phyloP scores from a whole-genome alignment of 352 stramenopile species.

The Phytophthora pluvialis region DNA sequence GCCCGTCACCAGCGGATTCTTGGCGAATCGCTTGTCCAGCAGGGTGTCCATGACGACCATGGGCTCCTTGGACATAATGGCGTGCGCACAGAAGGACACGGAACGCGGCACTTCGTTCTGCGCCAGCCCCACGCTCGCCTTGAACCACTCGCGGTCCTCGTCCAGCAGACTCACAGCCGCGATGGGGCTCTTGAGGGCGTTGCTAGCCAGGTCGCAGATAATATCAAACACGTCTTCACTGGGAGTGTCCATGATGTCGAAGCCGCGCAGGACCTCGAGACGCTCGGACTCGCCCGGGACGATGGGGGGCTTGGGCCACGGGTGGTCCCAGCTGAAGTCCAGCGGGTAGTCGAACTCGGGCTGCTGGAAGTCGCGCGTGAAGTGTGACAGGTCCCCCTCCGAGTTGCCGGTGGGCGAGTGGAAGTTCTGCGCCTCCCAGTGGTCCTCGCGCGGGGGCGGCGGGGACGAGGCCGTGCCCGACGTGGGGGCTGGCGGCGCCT shows the following conservation, averaged over 20 bases:
- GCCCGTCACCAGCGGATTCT: slow-evolving; percentile 87
- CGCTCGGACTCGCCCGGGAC: slow-evolving; percentile 72
- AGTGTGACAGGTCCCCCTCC: slow-evolving; percentile 77
- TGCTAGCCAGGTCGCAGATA: slow-evolving; percentile 88
- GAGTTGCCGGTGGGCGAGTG: slow-evolving; percentile 83
- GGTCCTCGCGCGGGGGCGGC: slow-evolving; percentile 52
- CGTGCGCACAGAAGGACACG: slow-evolving; percentile 87
- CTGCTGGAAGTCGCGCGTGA: slow-evolving; percentile 81
- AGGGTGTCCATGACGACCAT: slow-evolving; percentile 91
- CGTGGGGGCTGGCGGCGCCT: slow-evolving; percentile 52
- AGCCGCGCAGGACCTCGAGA: slow-evolving; percentile 78
- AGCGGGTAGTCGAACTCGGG: slow-evolving; percentile 86
- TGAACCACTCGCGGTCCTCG: slow-evolving; percentile 90
- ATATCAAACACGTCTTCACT: slow-evolving; percentile 91
- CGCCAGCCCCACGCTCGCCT: slow-evolving; percentile 82
- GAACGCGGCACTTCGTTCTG: slow-evolving; percentile 89
- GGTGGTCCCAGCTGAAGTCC: slow-evolving; percentile 90
- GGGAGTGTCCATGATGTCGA: slow-evolving; percentile 89
- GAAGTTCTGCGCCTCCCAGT: slow-evolving; percentile 84
- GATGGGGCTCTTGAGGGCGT: slow-evolving; percentile 88
- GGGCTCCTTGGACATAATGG: slow-evolving; percentile 89
- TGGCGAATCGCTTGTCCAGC: slow-evolving; percentile 85
- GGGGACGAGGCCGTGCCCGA: slow-evolving; percentile 48
- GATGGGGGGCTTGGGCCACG: slow-evolving; percentile 85
- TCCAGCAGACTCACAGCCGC: slow-evolving; percentile 85